phyloP scores from a whole-genome alignment of 2,329 filamentous ascomycete genomes.

The Paraconiothyrium brasiliense region DNA sequence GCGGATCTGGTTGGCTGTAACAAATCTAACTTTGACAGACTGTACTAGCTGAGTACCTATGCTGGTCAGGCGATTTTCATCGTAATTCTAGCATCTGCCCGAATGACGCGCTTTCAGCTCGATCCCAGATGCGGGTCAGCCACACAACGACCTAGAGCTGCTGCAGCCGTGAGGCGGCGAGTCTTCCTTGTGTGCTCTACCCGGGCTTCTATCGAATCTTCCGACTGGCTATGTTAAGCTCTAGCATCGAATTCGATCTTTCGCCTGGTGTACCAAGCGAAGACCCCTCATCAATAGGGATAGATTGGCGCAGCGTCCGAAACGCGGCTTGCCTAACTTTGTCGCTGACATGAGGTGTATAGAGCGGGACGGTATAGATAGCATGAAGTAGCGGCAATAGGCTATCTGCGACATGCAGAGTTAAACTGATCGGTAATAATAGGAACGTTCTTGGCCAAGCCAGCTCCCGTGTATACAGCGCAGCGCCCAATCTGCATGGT shows the following conservation, averaged over 20 bases:
- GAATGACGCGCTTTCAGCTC: conserved; percentile 1
- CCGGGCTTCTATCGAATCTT: background rate
- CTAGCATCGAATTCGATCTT: background rate
- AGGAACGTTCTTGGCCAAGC: background rate
- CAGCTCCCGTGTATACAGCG: background rate
- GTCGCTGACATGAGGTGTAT: background rate
- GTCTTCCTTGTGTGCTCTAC: conserved; percentile 1
- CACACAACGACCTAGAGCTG: conserved; percentile 1
- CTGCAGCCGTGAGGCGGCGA: background rate
- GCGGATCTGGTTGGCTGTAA: conserved; percentile 1
- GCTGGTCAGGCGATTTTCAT: background rate
- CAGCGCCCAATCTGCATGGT: conserved; percentile 1
- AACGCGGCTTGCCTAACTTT: background rate
- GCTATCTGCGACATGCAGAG: conserved; percentile 6
- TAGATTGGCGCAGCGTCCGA: conserved; percentile 7
- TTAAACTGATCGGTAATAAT: background rate
- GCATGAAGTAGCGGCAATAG: conserved; percentile 2
- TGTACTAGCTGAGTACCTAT: background rate
- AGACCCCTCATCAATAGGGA: background rate
- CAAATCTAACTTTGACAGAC: background rate
- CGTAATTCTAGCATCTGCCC: background rate
- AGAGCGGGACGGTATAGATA: background rate
- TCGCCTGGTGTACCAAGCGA: conserved; percentile 5
- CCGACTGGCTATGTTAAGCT: background rate
- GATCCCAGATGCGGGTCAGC: conserved; percentile 2